A percentile compares a stretch with the other conserved stretches of the same genome.
Conservation (phyloP, 1,284 basidiomycete species). For the Trametes polyzona region DNA sequence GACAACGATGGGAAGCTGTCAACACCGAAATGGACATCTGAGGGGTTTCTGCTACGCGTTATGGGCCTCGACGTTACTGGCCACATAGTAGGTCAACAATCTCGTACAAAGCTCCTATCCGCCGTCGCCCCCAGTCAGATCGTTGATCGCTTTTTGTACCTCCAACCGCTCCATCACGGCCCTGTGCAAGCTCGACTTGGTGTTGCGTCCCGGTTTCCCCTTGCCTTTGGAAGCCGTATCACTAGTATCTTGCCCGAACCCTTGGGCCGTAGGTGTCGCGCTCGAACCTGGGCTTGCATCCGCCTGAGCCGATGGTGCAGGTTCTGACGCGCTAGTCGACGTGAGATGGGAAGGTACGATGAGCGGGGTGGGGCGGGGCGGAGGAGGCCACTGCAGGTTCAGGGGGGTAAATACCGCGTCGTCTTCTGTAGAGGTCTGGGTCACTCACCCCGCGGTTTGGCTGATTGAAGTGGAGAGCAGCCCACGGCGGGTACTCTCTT, state of each 20-base stretch:
- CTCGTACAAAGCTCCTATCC: background rate
- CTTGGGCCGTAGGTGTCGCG: background rate
- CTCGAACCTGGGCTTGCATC: background rate
- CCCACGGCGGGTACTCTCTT: constrained; percentile 82
- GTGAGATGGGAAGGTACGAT: constrained; percentile 71
- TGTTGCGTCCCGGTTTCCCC: constrained; percentile 42
- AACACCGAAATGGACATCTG: too few species aligned
- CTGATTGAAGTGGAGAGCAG: constrained; percentile 81
- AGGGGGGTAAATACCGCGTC: background rate
- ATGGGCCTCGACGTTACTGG: background rate
- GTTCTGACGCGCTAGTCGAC: constrained; percentile 31
- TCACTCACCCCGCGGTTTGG: constrained; percentile 74
- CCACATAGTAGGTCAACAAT: too few species aligned
- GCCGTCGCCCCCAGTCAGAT: constrained; percentile 43
- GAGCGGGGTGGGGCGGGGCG: constrained; percentile 70
- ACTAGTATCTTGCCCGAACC: constrained; percentile 14
- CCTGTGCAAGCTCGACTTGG: constrained; percentile 67
- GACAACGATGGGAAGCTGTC: too few species aligned
- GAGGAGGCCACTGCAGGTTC: constrained; percentile 71
- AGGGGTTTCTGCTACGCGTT: too few species aligned
- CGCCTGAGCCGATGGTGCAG: constrained; percentile 3
- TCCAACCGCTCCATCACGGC: constrained; percentile 77
- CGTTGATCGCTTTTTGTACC: constrained; percentile 72
- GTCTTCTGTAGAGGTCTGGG: background rate
- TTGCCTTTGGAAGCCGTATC: constrained; percentile 28